Evolutionary conservation across 225 moss, liverwort and hornwort species (phyloP).

Genomic region (Sphagnum contortum): DNA sequence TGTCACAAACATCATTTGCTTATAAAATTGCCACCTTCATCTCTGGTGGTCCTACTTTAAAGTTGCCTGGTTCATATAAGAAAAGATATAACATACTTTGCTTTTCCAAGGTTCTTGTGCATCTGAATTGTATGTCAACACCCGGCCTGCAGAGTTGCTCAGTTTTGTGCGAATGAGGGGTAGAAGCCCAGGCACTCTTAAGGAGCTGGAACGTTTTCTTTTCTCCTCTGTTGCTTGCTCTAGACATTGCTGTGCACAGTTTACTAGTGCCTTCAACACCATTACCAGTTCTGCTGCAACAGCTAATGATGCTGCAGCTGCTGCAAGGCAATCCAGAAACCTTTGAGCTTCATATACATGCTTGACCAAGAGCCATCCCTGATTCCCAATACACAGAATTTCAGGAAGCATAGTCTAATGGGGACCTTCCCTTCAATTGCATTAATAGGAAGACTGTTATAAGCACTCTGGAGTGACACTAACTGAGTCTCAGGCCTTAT

Average conservation of each 20-base stretch:
- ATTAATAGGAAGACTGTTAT: too few species aligned
- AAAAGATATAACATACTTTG: slow-evolving; percentile 28
- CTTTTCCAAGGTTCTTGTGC: slow-evolving; percentile 72
- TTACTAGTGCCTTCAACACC: slow-evolving; percentile 73
- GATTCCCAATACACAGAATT: neutral
- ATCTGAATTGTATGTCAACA: slow-evolving; percentile 64
- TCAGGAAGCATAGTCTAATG: too few species aligned
- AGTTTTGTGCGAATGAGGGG: slow-evolving; percentile 49
- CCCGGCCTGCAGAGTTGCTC: slow-evolving; percentile 63
- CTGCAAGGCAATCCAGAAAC: slow-evolving; percentile 16
- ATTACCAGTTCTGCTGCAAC: slow-evolving; percentile 65
- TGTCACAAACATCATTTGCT: too few species aligned
- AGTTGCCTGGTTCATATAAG: too few species aligned
- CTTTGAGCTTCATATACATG: neutral
- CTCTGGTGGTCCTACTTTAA: too few species aligned
- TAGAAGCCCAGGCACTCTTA: slow-evolving; percentile 37
- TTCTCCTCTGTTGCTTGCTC: slow-evolving; percentile 55
- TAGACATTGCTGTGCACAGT: slow-evolving; percentile 40
- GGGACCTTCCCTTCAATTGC: too few species aligned
- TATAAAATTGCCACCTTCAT: too few species aligned
- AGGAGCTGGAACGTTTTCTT: slow-evolving; percentile 41
- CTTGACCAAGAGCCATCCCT: neutral
- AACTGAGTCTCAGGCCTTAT: too few species aligned
- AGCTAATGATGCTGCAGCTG: slow-evolving; percentile 44
- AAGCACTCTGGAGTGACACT: too few species aligned